A percentile compares a stretch with the other conserved stretches of the same genome.
phyloP scores from a whole-genome alignment of 2,329 filamentous ascomycete species.

The Fusarium torreyae region DNA sequence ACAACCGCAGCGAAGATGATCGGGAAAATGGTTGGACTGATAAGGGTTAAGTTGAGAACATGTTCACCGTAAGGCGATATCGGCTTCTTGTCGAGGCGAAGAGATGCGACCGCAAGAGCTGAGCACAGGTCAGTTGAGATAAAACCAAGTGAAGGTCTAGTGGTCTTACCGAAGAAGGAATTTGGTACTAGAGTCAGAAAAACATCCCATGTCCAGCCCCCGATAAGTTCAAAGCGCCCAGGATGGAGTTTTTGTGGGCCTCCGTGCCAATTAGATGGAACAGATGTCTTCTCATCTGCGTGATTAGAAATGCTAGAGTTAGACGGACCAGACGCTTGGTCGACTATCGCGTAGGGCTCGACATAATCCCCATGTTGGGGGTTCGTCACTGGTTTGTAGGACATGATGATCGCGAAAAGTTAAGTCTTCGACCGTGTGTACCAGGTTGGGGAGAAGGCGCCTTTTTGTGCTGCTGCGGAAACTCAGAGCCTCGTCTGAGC shows the following conservation, averaged over 20 bases:
- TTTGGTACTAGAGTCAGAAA: not conserved
- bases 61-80: not conserved
- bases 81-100: not conserved
- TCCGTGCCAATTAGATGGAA: not conserved
- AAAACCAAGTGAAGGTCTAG: too few relatives aligned
- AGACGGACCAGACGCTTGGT: not conserved
- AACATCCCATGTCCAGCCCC: constrained; percentile 2
- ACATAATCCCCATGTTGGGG: not conserved
- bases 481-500: not conserved
- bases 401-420: not conserved
- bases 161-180: constrained; percentile 6
- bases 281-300: not conserved
- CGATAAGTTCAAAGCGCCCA: not conserved
- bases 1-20: constrained; percentile 28
- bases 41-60: not conserved
- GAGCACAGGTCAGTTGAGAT: not conserved
- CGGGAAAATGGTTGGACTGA: constrained; percentile 20
- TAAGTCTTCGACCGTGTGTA: too few relatives aligned
- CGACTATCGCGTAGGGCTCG: not conserved
- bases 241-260: not conserved
- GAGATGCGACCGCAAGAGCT: not conserved
- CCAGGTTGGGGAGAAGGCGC: not conserved
- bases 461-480: not conserved
- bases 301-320: not conserved
- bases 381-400: not conserved